Conservation (phyloP, 345 rosid species). For the Rubroshorea leprosula region DNA sequence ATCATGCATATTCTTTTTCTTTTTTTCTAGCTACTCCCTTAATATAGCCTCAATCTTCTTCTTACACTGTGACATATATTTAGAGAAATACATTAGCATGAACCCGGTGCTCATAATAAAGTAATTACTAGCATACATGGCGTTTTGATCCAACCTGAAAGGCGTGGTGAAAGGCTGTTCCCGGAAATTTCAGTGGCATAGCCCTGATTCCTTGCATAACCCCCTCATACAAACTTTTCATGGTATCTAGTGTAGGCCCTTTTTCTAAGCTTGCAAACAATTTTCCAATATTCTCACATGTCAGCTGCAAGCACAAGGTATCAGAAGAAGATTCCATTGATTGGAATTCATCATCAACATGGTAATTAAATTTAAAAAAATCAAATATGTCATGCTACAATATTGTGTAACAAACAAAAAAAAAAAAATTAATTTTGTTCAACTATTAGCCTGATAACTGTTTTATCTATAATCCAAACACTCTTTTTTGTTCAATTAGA, state of each 20-base stretch:
- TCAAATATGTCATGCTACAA: too few species aligned
- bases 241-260: conserved; percentile 21
- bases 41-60: conserved; percentile 23
- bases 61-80: conserved; percentile 17
- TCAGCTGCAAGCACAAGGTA: conserved; percentile 17
- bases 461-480: too few species aligned
- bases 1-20: conserved; percentile 9
- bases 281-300: conserved; percentile 31
- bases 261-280: conserved; percentile 32
- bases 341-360: too few species aligned
- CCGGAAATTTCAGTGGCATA: conserved; percentile 31
- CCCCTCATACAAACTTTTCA: conserved; percentile 17
- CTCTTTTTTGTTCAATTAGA: too few species aligned
- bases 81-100: too few species aligned
- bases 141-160: conserved; percentile 17
- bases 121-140: neutral
- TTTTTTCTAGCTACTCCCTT: conserved; percentile 22
- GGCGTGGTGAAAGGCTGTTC: conserved; percentile 28
- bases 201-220: conserved; percentile 28
- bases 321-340: too few species aligned
- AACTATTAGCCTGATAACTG: too few species aligned
- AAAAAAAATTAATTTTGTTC: too few species aligned
- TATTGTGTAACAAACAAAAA: too few species aligned
- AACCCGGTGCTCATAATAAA: too few species aligned
- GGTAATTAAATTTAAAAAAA: too few species aligned